Conservation (phyloP, 345 rosid species). For the Acer campestre region DNA sequence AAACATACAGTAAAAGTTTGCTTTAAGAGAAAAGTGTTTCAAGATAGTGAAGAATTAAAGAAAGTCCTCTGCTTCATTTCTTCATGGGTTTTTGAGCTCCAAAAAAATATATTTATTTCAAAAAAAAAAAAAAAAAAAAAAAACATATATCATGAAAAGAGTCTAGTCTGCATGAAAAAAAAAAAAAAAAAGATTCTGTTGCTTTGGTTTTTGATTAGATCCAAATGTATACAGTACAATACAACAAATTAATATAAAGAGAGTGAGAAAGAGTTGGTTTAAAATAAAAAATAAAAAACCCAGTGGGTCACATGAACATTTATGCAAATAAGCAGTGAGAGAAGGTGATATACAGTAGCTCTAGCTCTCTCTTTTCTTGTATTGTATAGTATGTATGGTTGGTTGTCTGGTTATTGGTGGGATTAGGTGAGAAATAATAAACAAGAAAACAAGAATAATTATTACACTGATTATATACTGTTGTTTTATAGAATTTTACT, state of each 20-base stretch:
- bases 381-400: no score
- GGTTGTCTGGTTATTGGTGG: background rate
- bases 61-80: background rate
- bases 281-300: background rate
- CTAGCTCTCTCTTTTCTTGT: background rate
- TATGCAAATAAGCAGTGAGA: background rate
- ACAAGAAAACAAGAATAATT: conserved; percentile 13
- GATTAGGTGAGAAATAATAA: conserved; percentile 20
- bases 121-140: no score
- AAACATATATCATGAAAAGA: background rate
- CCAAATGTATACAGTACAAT: background rate
- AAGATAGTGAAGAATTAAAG: background rate
- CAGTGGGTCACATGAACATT: conserved; percentile 4
- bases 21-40: background rate
- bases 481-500: background rate
- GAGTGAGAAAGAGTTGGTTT: background rate
- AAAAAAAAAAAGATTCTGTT: background rate
- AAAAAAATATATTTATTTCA: background rate
- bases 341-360: background rate
- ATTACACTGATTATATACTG: background rate
- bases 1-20: background rate
- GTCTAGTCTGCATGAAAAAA: no score
- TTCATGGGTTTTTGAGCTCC: background rate
- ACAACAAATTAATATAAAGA: background rate
- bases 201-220: background rate